Percentiles rank a stretch among this genome's conserved stretches.
phyloP scores from a whole-genome alignment of 2,329 filamentous ascomycete species.

The Juglanconis juglandina region DNA sequence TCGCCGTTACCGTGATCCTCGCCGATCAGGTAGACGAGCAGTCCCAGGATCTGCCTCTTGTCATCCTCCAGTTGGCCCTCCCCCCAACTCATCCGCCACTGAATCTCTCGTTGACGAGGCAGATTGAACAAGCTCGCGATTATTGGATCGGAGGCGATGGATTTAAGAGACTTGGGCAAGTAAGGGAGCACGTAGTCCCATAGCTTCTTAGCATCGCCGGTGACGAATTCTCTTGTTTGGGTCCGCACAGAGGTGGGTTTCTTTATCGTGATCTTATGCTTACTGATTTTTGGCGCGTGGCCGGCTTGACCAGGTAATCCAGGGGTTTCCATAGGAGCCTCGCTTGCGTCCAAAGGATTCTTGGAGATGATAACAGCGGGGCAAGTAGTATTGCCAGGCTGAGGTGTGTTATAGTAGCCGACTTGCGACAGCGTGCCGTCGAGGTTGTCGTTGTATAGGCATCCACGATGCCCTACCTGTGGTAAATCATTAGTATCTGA shows the following conservation, averaged over 20 bases:
- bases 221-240: background rate
- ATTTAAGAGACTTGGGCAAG: background rate
- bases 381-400: background rate
- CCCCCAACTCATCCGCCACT: background rate
- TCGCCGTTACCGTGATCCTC: background rate
- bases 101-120: background rate
- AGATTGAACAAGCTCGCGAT: slow-evolving; percentile 4
- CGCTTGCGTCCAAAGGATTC: slow-evolving; percentile 2
- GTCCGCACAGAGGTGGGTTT: background rate
- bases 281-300: background rate
- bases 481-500: background rate
- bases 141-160: background rate
- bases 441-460: slow-evolving; percentile 16
- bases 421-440: slow-evolving; percentile 17
- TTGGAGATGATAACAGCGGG: slow-evolving; percentile 5
- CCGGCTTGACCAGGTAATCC: background rate
- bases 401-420: slow-evolving; percentile 3
- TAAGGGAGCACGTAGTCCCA: slow-evolving; percentile 15
- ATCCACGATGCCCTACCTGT: slow-evolving; percentile 11
- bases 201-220: background rate
- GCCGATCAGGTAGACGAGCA: slow-evolving; percentile 14
- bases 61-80: slow-evolving; percentile 3
- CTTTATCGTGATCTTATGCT: background rate
- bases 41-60: slow-evolving; percentile 1
- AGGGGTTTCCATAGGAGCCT: slow-evolving; percentile 6